Percentiles rank a stretch among this genome's conserved stretches.
These are phyloP conservation scores for Cordyceps sp. DNA, from an alignment of 2,329 filamentous ascomycete genomes.

Conservation along the genomic window DNA sequence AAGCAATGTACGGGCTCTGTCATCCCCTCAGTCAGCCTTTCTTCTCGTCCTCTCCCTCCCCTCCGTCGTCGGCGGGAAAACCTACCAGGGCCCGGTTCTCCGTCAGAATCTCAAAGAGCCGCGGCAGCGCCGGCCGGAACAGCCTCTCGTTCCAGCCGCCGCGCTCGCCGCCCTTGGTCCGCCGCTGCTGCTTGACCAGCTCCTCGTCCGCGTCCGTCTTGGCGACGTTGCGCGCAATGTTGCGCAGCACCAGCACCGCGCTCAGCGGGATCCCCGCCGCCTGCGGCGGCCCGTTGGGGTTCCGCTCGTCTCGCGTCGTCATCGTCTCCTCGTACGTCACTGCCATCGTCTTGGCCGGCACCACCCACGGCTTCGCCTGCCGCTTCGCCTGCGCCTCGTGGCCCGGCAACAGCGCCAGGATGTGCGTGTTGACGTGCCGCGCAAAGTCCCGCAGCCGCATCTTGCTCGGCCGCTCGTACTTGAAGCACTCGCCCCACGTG, in stretches of 20 bases:
- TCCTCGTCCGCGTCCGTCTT: slow-evolving; percentile 44
- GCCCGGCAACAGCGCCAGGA: slow-evolving; percentile 24
- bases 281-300: slow-evolving; percentile 39
- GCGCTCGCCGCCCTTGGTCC: slow-evolving; percentile 21
- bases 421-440: slow-evolving; percentile 53
- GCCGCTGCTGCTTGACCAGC: slow-evolving; percentile 29
- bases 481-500: slow-evolving; percentile 49
- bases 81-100: slow-evolving; percentile 48
- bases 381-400: slow-evolving; percentile 6
- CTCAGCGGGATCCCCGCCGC: slow-evolving; percentile 67
- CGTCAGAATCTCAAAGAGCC: slow-evolving; percentile 52
- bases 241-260: slow-evolving; percentile 60
- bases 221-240: slow-evolving; percentile 52
- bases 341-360: slow-evolving; percentile 37
- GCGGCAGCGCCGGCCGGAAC: slow-evolving; percentile 48
- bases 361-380: slow-evolving; percentile 23
- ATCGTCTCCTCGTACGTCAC: slow-evolving; percentile 39
- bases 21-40: background rate
- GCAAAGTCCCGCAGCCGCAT: slow-evolving; percentile 35
- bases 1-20: slow-evolving; percentile 23
- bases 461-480: slow-evolving; percentile 29
- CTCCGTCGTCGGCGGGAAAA: slow-evolving; percentile 3
- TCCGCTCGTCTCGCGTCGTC: slow-evolving; percentile 38
- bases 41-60: background rate
- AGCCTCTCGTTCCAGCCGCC: slow-evolving; percentile 49